Conservation (phyloP, 768 basidiomycete genomes). For the Mycena albidolilacea region DNA sequence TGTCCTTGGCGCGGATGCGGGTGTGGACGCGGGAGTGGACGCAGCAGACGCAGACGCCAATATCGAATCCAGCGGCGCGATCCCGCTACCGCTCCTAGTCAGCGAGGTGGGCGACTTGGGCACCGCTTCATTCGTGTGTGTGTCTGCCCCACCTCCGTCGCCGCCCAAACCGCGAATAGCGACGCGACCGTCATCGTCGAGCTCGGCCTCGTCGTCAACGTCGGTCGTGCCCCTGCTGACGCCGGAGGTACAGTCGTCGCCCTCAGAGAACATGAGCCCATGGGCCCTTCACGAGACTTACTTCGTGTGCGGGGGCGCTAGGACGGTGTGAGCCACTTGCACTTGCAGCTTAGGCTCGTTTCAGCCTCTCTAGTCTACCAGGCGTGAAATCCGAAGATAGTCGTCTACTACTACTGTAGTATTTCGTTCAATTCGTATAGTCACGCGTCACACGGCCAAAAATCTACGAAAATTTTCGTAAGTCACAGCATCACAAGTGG, state of each 20-base stretch:
- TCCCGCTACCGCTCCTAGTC: slow-evolving; percentile 59
- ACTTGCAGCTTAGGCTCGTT: slow-evolving; percentile 55
- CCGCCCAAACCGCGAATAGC: slow-evolving; percentile 59
- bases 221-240: too few relatives aligned
- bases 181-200: slow-evolving; percentile 60
- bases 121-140: slow-evolving; percentile 42
- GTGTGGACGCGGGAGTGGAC: not conserved
- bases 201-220: slow-evolving; percentile 46
- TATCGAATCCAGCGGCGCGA: slow-evolving; percentile 75
- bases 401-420: too few relatives aligned
- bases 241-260: too few relatives aligned
- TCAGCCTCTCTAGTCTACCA: slow-evolving; percentile 62
- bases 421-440: too few relatives aligned
- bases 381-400: too few relatives aligned
- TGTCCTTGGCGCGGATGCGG: slow-evolving; percentile 18
- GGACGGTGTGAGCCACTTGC: slow-evolving; percentile 44
- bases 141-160: not conserved
- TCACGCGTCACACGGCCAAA: too few relatives aligned
- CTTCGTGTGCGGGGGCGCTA: slow-evolving; percentile 40
- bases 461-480: too few relatives aligned
- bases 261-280: not conserved
- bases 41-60: slow-evolving; percentile 75
- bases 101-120: slow-evolving; percentile 41
- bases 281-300: not conserved
- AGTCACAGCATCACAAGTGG: too few relatives aligned